These are phyloP conservation scores for Musa schizocarpa DNA, from an alignment of 176 grass and related monocot species.

Conservation along the genomic window DNA sequence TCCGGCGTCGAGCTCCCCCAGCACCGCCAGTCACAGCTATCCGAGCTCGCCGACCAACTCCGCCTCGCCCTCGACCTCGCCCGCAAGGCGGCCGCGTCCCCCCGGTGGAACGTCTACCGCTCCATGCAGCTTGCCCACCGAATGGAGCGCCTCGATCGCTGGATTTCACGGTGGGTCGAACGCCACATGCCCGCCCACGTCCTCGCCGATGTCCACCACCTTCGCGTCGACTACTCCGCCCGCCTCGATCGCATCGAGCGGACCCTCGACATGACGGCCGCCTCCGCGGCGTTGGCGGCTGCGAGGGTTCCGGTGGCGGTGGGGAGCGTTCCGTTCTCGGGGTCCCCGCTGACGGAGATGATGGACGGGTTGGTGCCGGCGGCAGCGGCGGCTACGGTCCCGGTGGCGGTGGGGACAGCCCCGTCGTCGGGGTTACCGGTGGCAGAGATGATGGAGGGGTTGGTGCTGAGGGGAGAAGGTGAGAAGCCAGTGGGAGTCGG, in stretches of 20 bases:
- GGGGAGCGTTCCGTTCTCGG: neutral
- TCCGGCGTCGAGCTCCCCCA: conserved; percentile 34
- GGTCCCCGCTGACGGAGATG: neutral
- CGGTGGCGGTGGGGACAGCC: conserved; percentile 6
- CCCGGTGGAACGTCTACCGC: conserved; percentile 95
- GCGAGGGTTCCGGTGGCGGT: neutral
- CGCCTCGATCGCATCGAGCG: conserved; percentile 69
- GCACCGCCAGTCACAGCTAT: conserved; percentile 36
- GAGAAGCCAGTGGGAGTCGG: conserved; percentile 33
- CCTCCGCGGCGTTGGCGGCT: neutral
- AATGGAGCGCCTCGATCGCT: conserved; percentile 74
- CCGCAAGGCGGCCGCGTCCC: conserved; percentile 42
- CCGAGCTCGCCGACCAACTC: conserved; percentile 57
- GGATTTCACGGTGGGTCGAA: conserved; percentile 61
- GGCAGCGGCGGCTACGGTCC: neutral
- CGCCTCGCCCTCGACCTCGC: conserved; percentile 67
- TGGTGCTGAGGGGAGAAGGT: conserved; percentile 17
- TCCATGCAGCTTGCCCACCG: conserved; percentile 62
- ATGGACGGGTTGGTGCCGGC: no score
- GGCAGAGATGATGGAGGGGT: conserved; percentile 18
- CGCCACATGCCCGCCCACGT: conserved; percentile 67
- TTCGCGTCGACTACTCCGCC: conserved; percentile 54
- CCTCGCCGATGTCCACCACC: conserved; percentile 52
- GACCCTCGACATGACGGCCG: conserved; percentile 52
- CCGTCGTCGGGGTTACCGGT: conserved; percentile 18